Percentiles rank a stretch among this genome's conserved stretches.
phyloP scores from a whole-genome alignment of 1,284 basidiomycete genomes.

The Puccinia coronata region DNA sequence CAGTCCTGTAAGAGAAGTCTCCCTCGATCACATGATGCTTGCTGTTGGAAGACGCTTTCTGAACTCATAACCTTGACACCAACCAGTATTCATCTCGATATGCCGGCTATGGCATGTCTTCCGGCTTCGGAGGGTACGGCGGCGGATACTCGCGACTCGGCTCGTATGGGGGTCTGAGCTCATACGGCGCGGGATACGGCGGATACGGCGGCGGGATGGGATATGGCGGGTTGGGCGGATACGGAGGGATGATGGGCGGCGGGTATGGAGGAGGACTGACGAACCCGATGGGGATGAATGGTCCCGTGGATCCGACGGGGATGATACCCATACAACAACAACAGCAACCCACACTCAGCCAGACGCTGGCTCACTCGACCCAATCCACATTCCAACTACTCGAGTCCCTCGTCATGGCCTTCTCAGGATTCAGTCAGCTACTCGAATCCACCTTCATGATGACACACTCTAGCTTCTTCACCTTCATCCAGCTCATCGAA shows the following conservation, averaged over 20 bases:
- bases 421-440: slow-evolving; percentile 94
- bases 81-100: slow-evolving; percentile 25
- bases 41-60: too few relatives aligned
- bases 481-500: slow-evolving; percentile 96
- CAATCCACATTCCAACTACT: slow-evolving; percentile 90
- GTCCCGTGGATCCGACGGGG: slow-evolving; percentile 53
- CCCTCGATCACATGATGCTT: neutral
- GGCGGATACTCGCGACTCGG: slow-evolving; percentile 18
- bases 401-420: slow-evolving; percentile 92
- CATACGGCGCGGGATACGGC: slow-evolving; percentile 59
- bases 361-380: slow-evolving; percentile 83
- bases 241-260: slow-evolving; percentile 59
- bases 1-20: slow-evolving; percentile 21
- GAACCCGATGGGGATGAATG: slow-evolving; percentile 61
- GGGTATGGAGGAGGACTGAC: slow-evolving; percentile 34
- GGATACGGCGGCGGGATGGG: slow-evolving; percentile 61
- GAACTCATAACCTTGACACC: too few relatives aligned
- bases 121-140: neutral
- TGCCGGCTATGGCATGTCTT: slow-evolving; percentile 2
- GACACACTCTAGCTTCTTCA: slow-evolving; percentile 96
- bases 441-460: slow-evolving; percentile 98
- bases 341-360: slow-evolving; percentile 73
- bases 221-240: slow-evolving; percentile 61
- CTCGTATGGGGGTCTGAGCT: slow-evolving; percentile 57
- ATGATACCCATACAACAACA: too few relatives aligned